Evolutionary conservation across 192 early-diverging fungal species (phyloP).

Genomic region (Entomortierella beljakovae): DNA sequence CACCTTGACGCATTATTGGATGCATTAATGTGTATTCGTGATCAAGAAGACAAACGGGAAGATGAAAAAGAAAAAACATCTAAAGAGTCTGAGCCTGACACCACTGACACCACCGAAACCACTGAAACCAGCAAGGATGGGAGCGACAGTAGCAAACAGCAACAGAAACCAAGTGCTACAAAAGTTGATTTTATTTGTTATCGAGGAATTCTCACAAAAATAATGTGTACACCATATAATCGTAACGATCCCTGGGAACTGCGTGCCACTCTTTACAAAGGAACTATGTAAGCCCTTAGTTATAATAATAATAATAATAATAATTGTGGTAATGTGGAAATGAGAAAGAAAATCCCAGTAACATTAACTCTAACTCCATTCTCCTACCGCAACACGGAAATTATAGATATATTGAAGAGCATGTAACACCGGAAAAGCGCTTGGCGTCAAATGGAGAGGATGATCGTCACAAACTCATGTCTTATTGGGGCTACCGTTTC

Average conservation of each 20-base stretch:
- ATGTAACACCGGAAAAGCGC: constrained; percentile 59
- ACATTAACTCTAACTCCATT: too few relatives aligned
- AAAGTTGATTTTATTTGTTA: constrained; percentile 66
- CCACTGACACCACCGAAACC: not conserved
- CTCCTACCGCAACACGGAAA: too few relatives aligned
- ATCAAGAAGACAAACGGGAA: constrained; percentile 20
- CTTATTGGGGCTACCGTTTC: constrained; percentile 93
- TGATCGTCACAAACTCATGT: constrained; percentile 74
- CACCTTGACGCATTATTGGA: constrained; percentile 86
- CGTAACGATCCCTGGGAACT: constrained; percentile 85
- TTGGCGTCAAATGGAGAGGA: constrained; percentile 48
- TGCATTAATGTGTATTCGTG: constrained; percentile 61
- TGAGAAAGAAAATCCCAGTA: not conserved
- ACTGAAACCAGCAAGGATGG: not conserved
- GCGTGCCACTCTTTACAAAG: constrained; percentile 77
- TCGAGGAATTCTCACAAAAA: constrained; percentile 91
- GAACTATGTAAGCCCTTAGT: constrained; percentile 54
- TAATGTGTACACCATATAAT: constrained; percentile 84
- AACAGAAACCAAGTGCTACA: constrained; percentile 8
- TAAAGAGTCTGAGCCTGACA: not conserved
- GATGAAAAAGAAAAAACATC: constrained; percentile 2
- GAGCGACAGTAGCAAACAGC: constrained; percentile 33
- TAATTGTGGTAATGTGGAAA: not conserved
- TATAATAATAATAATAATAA: not conserved
- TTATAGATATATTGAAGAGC: constrained; percentile 88